Evolutionary conservation across 441 rosid genomes (phyloP).

Genomic region (Bocquillonia castaneifolia): DNA sequence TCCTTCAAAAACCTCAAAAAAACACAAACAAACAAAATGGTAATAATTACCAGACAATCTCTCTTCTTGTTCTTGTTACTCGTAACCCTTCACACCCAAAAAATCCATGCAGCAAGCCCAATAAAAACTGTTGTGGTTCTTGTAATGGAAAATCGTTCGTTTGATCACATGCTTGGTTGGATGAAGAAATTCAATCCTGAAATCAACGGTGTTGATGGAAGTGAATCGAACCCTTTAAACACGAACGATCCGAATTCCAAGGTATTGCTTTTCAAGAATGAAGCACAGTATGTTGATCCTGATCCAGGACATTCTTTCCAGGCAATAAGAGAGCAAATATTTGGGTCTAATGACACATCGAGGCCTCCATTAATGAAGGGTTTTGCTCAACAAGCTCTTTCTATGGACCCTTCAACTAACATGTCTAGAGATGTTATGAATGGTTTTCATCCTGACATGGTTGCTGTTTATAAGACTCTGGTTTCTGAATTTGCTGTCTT

Average conservation of each 20-base stretch:
- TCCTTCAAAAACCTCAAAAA: background rate
- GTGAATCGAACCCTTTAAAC: constrained; percentile 47
- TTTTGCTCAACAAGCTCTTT: constrained; percentile 68
- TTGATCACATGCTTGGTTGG: constrained; percentile 97
- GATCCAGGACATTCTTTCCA: constrained; percentile 96
- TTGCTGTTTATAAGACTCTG: constrained; percentile 63
- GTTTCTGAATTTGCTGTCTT: constrained; percentile 81
- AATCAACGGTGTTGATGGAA: constrained; percentile 75
- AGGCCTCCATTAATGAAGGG: constrained; percentile 79
- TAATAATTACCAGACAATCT: background rate
- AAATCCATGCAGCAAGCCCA: constrained; percentile 33
- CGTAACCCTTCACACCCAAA: constrained; percentile 14
- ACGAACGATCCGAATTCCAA: constrained; percentile 44
- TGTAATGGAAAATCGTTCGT: constrained; percentile 88
- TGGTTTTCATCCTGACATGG: constrained; percentile 63
- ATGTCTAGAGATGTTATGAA: constrained; percentile 72
- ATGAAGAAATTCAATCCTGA: constrained; percentile 78
- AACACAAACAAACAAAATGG: no score
- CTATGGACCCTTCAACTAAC: constrained; percentile 47
- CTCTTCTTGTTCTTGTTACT: constrained; percentile 14
- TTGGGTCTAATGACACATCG: constrained; percentile 61
- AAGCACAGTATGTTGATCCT: constrained; percentile 68
- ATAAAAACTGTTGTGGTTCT: constrained; percentile 67
- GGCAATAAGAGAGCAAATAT: constrained; percentile 81
- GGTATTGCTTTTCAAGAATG: constrained; percentile 36